Evolutionary conservation across 768 basidiomycete genomes (phyloP), one percentile per base, ranked within the genome.

Genomic region (Saitozyma podzolica): DNA sequence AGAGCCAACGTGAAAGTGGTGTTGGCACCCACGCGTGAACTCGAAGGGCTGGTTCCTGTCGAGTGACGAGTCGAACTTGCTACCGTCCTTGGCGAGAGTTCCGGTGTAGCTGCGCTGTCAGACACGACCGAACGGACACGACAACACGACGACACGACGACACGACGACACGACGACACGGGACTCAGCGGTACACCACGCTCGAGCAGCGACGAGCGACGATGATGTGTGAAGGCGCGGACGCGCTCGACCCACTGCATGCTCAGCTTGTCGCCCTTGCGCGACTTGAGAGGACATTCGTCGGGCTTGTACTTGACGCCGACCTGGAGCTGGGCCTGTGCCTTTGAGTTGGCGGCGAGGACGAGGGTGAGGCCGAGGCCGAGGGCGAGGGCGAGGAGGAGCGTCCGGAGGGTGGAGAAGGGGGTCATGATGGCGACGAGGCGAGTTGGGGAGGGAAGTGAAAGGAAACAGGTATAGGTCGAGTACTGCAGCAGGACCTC

Each of bases 61-160:
- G 8, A 71, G 88, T 85, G 91, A 92, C 9, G 91, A 93, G 80
- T 97, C 93, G 70, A 97, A 97, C 77, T 93, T 89, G 62, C 84
- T 84, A 8, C 92, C 92, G 55, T 83, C 86, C 9, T 84, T 80
- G 68, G 87, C 87, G 55, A 97, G 80, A 9, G 84, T 94, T 4
- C 93, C 94, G 5, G 90, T 91, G 86, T 94, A 78, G 69, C 78
- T 79, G 37, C 45, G 13, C 2, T 2, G 3, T 29, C 3, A 19
- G 11, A 52, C 19, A 47, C 2, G n/a, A 3, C 2, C 45, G 11
- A 47, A 11, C 11, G 45, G 29, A 29, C 29, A 29, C 29, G 29
- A 29, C 29, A 5, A 29, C 29, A 29, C 29, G 29, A 29, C 29
- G 29, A 29, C 29, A 29, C 29, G 29, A 29, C 29, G 29, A 29